Evolutionary conservation across 257 asterid species (phyloP), one percentile per base, ranked within the genome.

Genomic region (Nicotiana noctiflora): DNA sequence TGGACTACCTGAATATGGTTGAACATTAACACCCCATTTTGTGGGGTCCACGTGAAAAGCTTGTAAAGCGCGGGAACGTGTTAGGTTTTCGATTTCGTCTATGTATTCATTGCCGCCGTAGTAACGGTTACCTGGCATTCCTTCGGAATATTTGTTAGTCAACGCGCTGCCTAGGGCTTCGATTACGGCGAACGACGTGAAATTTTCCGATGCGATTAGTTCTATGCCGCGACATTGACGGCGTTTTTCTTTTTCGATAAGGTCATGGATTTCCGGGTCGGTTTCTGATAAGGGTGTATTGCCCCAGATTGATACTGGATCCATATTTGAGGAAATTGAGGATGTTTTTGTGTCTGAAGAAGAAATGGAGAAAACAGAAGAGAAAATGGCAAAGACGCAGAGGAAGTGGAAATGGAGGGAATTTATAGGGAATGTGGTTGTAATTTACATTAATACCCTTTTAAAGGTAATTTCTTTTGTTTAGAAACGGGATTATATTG

Each of bases 1-100:
- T 1, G 90, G 88, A 2, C 86, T 81, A 4, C 90, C 90, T 1
- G 87, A 83, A 57, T 87, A 87, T 1, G 90, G 90, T 79, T 87
- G 90, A 14, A 87, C 90, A 75, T 87, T 87, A 80, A 87, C 90
- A 1, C 90, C 90, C 90, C 90, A 87, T 25, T 79, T 77, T 84
- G 88, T 76, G 18, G 90, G 87, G 51, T 87, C 90, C 40, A 83
- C 83, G 29, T 85, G 83, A 64, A 83, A 87, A 8, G 85, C 90
- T n/a, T 87, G 84, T 53, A 87, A 80, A 2, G 90, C 90, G 6
- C 90, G 86, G 15, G 85, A 82, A 29, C 87, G 79, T 21, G 88
- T 85, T 10, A 87, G 62, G 81, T 87, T 87, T 83, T 87, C 90
- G 81, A 87, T 87, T 68, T 83, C 55, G 79, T 87, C 90, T 8